Conservation (phyloP, 371 early-diverging fungal species). For the Mortierella sp. region DNA sequence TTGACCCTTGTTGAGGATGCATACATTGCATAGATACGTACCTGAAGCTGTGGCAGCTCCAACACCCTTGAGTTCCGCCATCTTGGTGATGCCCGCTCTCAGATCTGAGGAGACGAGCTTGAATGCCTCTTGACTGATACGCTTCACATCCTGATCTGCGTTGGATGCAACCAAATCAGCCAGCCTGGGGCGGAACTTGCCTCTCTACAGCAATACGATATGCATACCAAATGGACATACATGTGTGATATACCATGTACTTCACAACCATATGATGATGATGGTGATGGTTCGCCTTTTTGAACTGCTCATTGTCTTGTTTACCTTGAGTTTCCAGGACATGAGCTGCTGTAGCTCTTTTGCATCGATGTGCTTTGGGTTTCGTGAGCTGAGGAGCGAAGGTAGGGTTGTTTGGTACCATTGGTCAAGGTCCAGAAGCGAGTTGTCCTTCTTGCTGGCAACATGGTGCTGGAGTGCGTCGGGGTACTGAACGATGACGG, state of each 20-base stretch:
- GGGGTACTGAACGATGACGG: slow-evolving; percentile 23
- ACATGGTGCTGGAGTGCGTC: slow-evolving; percentile 32
- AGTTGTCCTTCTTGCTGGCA: slow-evolving; percentile 37
- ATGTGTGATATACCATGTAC: too few relatives aligned
- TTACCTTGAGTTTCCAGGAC: slow-evolving; percentile 52
- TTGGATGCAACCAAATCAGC: slow-evolving; percentile 34
- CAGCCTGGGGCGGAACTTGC: slow-evolving; percentile 47
- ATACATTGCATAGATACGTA: neutral
- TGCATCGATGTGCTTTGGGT: slow-evolving; percentile 19
- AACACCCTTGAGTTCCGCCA: slow-evolving; percentile 50
- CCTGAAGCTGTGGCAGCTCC: slow-evolving; percentile 53
- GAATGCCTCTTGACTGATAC: slow-evolving; percentile 38
- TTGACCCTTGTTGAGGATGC: too few relatives aligned
- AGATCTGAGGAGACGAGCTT: slow-evolving; percentile 12
- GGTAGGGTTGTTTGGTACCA: slow-evolving; percentile 46
- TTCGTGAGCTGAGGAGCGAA: slow-evolving; percentile 9
- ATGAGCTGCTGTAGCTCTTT: slow-evolving; percentile 42
- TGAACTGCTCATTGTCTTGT: neutral
- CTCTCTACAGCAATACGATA: slow-evolving; percentile 22
- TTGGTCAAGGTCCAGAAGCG: slow-evolving; percentile 33
- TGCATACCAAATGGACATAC: too few relatives aligned
- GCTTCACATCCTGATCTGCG: slow-evolving; percentile 26
- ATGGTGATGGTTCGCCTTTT: too few relatives aligned
- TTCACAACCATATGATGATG: too few relatives aligned
- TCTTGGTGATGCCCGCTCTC: slow-evolving; percentile 36